Percentiles rank a stretch among this genome's conserved stretches.
These are phyloP conservation scores for Colletotrichum nymphaeae DNA, from an alignment of 2,329 filamentous ascomycete genomes.

Conservation along the genomic window DNA sequence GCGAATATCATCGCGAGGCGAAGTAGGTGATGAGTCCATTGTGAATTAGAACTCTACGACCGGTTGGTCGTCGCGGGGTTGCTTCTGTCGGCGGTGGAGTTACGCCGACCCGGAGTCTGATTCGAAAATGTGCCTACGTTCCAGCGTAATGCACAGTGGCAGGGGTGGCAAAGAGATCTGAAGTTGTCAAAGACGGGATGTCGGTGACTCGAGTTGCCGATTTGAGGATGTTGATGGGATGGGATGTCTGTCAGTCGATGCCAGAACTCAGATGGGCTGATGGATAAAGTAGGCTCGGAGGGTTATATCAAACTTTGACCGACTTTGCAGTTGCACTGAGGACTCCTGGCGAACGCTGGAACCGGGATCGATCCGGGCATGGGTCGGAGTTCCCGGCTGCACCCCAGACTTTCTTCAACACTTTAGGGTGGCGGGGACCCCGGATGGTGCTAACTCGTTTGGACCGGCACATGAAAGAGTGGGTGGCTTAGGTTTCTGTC, in stretches of 20 bases:
- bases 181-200: constrained; percentile 13
- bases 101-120: constrained; percentile 5
- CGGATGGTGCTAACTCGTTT: constrained; percentile 23
- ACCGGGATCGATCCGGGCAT: constrained; percentile 21
- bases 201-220: constrained; percentile 25
- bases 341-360: constrained; percentile 8
- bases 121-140: constrained; percentile 2
- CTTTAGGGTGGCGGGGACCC: constrained; percentile 24
- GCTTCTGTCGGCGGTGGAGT: constrained; percentile 3
- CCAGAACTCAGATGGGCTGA: neutral
- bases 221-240: neutral
- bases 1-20: constrained; percentile 8
- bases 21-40: constrained; percentile 11
- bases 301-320: constrained; percentile 32
- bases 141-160: constrained; percentile 26
- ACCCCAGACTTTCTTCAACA: constrained; percentile 29
- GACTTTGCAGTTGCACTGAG: neutral
- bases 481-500: constrained; percentile 1
- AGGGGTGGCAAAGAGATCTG: neutral
- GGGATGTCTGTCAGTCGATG: constrained; percentile 3
- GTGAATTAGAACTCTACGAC: neutral
- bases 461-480: neutral
- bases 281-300: neutral
- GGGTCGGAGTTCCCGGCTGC: constrained; percentile 28
- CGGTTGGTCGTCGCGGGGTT: neutral